These are phyloP conservation scores for Fusarium sp. DNA, from an alignment of 2,329 filamentous ascomycete genomes.

Conservation along the genomic window DNA sequence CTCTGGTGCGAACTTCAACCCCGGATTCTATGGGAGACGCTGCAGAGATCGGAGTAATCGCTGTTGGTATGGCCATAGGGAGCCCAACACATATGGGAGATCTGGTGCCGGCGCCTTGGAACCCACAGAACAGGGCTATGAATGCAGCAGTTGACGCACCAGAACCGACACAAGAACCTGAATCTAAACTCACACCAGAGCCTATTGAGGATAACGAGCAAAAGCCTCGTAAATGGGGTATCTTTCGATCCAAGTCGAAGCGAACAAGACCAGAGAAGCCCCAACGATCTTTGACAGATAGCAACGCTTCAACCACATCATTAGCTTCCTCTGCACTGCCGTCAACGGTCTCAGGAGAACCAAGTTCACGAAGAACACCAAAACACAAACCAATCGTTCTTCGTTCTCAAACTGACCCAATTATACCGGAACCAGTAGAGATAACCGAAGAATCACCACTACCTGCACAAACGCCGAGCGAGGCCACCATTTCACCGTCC, in stretches of 20 bases:
- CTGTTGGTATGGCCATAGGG: conserved; percentile 80
- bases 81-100: conserved; percentile 68
- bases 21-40: conserved; percentile 57
- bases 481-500: conserved; percentile 20
- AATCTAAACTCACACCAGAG: conserved; percentile 10
- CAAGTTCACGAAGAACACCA: conserved; percentile 26
- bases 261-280: conserved; percentile 42
- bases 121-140: conserved; percentile 46
- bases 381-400: conserved; percentile 60
- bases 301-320: conserved; percentile 41
- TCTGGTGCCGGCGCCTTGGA: conserved; percentile 46
- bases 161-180: conserved; percentile 27
- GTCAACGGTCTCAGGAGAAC: conserved; percentile 29
- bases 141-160: conserved; percentile 39
- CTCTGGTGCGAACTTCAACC: conserved; percentile 56
- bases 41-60: conserved; percentile 50
- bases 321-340: conserved; percentile 26
- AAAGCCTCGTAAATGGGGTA: conserved; percentile 68
- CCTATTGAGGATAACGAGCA: conserved; percentile 52
- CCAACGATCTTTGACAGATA: conserved; percentile 45
- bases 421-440: conserved; percentile 20
- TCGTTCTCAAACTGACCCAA: conserved; percentile 58
- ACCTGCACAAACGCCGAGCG: conserved; percentile 15
- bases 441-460: conserved; percentile 11
- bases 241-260: conserved; percentile 64